A percentile compares a stretch with the other conserved stretches of the same genome.
phyloP scores from a whole-genome alignment of 164 flowering plant genomes.

The Tetrastigma voinierianum region DNA sequence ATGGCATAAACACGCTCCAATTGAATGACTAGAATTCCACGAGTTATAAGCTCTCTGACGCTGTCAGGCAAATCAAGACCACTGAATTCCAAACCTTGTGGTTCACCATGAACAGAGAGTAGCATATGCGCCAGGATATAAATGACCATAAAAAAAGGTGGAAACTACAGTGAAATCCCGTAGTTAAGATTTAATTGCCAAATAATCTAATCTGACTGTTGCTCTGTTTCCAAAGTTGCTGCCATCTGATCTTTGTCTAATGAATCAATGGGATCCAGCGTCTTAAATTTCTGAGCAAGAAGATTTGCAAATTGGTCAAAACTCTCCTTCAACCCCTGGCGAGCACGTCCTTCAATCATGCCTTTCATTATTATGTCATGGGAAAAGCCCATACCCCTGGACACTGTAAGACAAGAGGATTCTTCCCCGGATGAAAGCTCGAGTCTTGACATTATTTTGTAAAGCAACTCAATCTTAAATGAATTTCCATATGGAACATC shows the following conservation, averaged over 20 bases:
- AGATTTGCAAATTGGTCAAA: slow-evolving; percentile 56
- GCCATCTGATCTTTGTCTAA: slow-evolving; percentile 51
- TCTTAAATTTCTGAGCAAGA: slow-evolving; percentile 44
- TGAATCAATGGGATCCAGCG: slow-evolving; percentile 26
- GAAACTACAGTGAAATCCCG: slow-evolving; percentile 62
- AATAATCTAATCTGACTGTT: slow-evolving; percentile 55
- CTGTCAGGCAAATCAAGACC: slow-evolving; percentile 86
- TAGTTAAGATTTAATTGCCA: slow-evolving; percentile 58
- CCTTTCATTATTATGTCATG: slow-evolving; percentile 73
- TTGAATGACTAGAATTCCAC: slow-evolving; percentile 53
- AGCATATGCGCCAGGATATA: slow-evolving; percentile 63
- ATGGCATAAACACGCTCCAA: slow-evolving; percentile 51
- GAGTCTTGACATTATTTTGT: slow-evolving; percentile 58
- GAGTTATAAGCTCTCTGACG: slow-evolving; percentile 65
- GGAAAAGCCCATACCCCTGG: slow-evolving; percentile 65
- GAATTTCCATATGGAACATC: slow-evolving; percentile 78
- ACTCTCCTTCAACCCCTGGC: slow-evolving; percentile 70
- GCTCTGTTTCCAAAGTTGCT: slow-evolving; percentile 44
- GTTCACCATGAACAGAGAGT: slow-evolving; percentile 34
- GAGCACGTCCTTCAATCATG: slow-evolving; percentile 75
- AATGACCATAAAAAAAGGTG: slow-evolving; percentile 41
- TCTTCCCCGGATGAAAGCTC: slow-evolving; percentile 58
- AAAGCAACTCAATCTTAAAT: slow-evolving; percentile 67
- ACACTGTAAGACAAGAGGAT: slow-evolving; percentile 52
- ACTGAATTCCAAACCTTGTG: slow-evolving; percentile 58